These are phyloP conservation scores for Gautieria morchelliformis DNA, from an alignment of 768 basidiomycete genomes.

Conservation along the genomic window DNA sequence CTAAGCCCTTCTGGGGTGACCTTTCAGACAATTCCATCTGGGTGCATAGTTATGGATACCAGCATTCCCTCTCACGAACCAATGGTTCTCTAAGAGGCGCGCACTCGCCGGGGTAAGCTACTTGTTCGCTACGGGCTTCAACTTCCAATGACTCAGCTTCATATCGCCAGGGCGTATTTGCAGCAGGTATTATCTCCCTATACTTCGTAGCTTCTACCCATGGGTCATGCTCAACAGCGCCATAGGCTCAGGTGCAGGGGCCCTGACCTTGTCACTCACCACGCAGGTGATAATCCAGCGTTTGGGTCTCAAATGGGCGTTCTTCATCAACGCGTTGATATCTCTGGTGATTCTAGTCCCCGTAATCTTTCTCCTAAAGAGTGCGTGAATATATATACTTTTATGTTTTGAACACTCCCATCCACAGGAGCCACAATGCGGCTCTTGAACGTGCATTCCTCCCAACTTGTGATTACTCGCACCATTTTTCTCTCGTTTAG, in stretches of 20 bases:
- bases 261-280: constrained; percentile 12
- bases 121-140: background rate
- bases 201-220: background rate
- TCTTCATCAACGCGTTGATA: constrained; percentile 24
- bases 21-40: background rate
- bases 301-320: constrained; percentile 17
- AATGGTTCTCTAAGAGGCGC: constrained; percentile 4
- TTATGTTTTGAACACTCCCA: background rate
- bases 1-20: background rate
- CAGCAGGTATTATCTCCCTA: background rate
- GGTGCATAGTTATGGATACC: background rate
- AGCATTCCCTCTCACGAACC: background rate
- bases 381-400: background rate
- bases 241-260: constrained; percentile 18
- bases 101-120: background rate
- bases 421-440: too few species aligned
- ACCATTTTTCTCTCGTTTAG: background rate
- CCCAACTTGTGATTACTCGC: too few species aligned
- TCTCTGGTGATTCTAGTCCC: constrained; percentile 19
- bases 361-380: constrained; percentile 16
- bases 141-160: background rate
- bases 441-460: too few species aligned
- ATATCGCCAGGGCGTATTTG: background rate
- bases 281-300: constrained; percentile 14
- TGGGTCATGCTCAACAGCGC: too few species aligned